Conservation (phyloP, 2,329 filamentous ascomycete genomes). For the Fusarium algeriense region DNA sequence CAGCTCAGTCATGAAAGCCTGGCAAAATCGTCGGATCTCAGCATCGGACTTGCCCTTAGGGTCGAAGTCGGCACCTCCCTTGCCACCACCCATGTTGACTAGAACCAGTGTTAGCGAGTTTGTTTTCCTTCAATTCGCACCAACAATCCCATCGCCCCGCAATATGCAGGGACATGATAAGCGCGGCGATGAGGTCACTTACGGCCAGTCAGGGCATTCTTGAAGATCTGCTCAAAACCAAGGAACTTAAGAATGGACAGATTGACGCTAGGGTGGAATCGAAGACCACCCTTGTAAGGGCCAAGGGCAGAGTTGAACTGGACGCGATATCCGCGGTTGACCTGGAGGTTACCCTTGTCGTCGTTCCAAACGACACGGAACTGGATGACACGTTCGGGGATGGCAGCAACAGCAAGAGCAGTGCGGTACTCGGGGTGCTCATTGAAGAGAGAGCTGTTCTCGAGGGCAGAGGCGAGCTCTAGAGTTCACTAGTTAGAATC, state of each 20-base stretch:
- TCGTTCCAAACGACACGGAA: conserved; percentile 98
- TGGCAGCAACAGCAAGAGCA: conserved; percentile 86
- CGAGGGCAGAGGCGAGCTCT: conserved; percentile 96
- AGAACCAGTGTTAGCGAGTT: conserved; percentile 31
- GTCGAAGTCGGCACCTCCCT: conserved; percentile 98
- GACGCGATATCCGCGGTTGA: conserved; percentile 95
- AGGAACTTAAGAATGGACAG: conserved; percentile 91
- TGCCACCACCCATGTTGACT: conserved; percentile 89
- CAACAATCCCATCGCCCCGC: conserved; percentile 15
- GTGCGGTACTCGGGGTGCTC: conserved; percentile 95
- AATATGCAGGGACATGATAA: conserved; percentile 32
- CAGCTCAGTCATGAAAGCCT: conserved; percentile 95
- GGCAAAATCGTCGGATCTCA: conserved; percentile 98
- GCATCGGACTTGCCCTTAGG: conserved; percentile 98
- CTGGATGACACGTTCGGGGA: conserved; percentile 96
- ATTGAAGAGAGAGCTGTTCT: conserved; percentile 92
- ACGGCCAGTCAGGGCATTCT: conserved; percentile 97
- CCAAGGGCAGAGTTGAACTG: conserved; percentile 99
- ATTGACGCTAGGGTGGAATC: conserved; percentile 93
- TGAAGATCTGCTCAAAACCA: conserved; percentile 99
- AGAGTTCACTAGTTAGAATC: conserved; percentile 30
- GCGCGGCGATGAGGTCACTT: conserved; percentile 57
- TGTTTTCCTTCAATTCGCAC: not conserved
- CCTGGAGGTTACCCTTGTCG: conserved; percentile 87
- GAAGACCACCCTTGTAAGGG: conserved; percentile 97